Base-by-base conservation (phyloP, 176 grass and related monocot species). In the Aegilops longissima region DNA sequence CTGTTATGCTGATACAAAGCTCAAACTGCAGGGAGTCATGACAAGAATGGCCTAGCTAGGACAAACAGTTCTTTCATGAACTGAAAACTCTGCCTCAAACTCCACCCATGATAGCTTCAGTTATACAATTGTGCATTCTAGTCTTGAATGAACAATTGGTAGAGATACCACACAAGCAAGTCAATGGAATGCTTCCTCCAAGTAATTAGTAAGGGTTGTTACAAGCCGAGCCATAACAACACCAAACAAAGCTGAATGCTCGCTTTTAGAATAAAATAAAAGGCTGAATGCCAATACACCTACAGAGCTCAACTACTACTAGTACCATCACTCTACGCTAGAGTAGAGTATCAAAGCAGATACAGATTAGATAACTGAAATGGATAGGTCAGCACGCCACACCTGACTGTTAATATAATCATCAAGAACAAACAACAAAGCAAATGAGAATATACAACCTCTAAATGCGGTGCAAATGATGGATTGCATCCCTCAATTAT, bases 21-120 rank as follows among this genome's bases (percentile, higher is more conserved):
- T 76, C 58, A 93, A 96, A 66, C 89, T 98, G 18, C 89, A 94
- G 70, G 92, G 96, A 67, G 86, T 93, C 47, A 94, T 98, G 88
- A 36, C 74, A 2, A 89, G 52, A 45, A 94, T 98, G 92, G 86
- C 81, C 20, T 93, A 88, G 69, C 51, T 2, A 54, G 5, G 25
- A 71, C 25, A 76, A 1, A 76, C 16, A 56, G 9, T 54, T 56
- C 73, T 33, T 0, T 14, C 11, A 9, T 18, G 27, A 77, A 1
- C 73, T 20, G 5, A 10, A 10, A 52, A 1, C 5, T 51, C 4
- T 16, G 8, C 63, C 13, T 17, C 20, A 8, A 23, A 54, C 29
- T 16, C 17, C 18, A 52, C 47, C 5, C 10, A 12, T 3, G 29
- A 30, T 30, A 47, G 38, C 16, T 3, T 44, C 78, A 13, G 27